Evolutionary conservation across 208 protist species (phyloP).

Genomic region (Herpetomonas tarakana): DNA sequence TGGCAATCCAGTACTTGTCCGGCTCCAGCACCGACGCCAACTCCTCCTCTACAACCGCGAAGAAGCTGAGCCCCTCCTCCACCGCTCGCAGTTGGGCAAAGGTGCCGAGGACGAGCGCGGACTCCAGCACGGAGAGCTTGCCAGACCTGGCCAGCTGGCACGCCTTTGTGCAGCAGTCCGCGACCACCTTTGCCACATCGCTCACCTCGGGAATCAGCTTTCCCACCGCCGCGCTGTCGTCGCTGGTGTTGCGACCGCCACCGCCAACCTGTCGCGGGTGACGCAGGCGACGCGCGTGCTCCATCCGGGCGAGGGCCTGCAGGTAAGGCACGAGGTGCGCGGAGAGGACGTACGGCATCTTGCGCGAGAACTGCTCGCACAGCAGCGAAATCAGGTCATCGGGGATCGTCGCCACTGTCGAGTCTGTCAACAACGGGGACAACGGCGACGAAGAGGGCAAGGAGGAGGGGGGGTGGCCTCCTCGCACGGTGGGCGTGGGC

Average conservation of each 20-base stretch:
- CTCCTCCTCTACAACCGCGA: conserved; percentile 1
- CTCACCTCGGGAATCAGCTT: not conserved
- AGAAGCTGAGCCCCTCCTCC: conserved; percentile 2
- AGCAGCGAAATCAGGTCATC: conserved; percentile 70
- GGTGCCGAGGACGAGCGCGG: conserved; percentile 24
- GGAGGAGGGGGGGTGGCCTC: not conserved
- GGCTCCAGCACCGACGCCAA: not conserved
- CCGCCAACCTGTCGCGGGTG: not conserved
- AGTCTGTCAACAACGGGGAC: not conserved
- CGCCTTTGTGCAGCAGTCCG: conserved; percentile 1
- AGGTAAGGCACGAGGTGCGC: conserved; percentile 68
- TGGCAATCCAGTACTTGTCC: not conserved
- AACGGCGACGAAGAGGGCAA: not conserved
- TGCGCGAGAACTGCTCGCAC: conserved; percentile 45
- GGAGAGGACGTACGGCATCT: conserved; percentile 42
- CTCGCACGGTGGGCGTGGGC: not conserved
- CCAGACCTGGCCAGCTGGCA: not conserved
- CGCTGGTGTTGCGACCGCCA: not conserved
- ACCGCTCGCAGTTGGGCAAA: conserved; percentile 18
- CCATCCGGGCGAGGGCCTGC: conserved; percentile 26
- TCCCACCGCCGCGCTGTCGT: not conserved
- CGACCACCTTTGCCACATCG: not conserved
- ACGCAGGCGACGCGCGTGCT: not conserved
- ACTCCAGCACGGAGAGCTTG: conserved; percentile 16
- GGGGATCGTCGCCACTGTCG: conserved; percentile 7